phyloP scores from a whole-genome alignment of 441 rosid genomes.

The Adansonia gregorii region DNA sequence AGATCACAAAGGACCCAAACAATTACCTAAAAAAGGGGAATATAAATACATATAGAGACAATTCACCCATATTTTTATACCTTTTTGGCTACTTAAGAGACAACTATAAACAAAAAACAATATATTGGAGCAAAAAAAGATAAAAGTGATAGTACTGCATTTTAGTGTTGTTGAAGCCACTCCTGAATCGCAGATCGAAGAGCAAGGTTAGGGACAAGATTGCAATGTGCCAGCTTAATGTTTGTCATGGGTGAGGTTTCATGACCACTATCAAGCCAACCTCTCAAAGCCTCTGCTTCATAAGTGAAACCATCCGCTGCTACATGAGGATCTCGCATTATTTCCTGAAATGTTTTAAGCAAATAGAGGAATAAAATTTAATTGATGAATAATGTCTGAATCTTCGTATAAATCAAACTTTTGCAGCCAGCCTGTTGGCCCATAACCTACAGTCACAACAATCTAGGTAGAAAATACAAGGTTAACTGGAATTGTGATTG shows the following conservation, averaged over 20 bases:
- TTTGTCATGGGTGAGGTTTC: constrained; percentile 88
- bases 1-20: background rate
- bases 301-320: constrained; percentile 94
- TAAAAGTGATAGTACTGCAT: background rate
- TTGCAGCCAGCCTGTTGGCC: background rate
- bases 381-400: background rate
- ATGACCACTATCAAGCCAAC: constrained; percentile 91
- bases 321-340: constrained; percentile 91
- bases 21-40: background rate
- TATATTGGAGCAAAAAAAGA: background rate
- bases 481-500: background rate
- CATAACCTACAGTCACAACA: background rate
- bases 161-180: constrained; percentile 55
- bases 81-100: background rate
- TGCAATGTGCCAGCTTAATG: constrained; percentile 54
- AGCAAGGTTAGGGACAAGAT: constrained; percentile 81
- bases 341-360: constrained; percentile 60
- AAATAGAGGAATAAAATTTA: constrained; percentile 10
- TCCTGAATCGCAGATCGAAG: constrained; percentile 91
- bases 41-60: background rate
- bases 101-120: constrained; percentile 15
- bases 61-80: background rate
- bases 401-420: background rate
- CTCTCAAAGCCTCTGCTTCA: constrained; percentile 89
- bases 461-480: background rate